phyloP scores from a whole-genome alignment of 169 alveolate genomes.

The Babesia ovis region DNA sequence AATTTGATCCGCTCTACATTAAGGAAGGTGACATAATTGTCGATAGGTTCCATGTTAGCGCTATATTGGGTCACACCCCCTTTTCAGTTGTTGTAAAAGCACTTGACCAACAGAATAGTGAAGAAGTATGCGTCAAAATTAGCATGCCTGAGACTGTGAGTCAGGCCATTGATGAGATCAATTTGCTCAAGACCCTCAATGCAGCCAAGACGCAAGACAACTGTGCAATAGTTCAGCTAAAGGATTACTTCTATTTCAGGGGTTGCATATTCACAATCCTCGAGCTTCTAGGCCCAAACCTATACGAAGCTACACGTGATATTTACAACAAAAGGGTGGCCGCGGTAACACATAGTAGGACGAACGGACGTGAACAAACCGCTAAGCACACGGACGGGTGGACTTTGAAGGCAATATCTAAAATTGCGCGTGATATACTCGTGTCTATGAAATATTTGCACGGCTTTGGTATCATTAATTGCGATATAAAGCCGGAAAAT shows the following conservation, averaged over 20 bases:
- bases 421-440: conserved; percentile 46
- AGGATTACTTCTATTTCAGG: conserved; percentile 53
- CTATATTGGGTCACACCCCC: conserved; percentile 45
- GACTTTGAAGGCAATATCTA: conserved; percentile 28
- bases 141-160: conserved; percentile 54
- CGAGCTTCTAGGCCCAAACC: conserved; percentile 61
- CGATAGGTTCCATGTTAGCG: conserved; percentile 23
- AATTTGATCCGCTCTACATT: conserved; percentile 46
- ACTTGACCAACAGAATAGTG: conserved; percentile 10
- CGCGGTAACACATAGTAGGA: background rate
- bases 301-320: conserved; percentile 57
- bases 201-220: conserved; percentile 8
- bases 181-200: conserved; percentile 40
- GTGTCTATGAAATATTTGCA: conserved; percentile 52
- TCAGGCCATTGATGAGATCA: conserved; percentile 67
- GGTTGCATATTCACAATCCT: conserved; percentile 54
- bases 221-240: conserved; percentile 31
- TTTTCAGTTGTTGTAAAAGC: conserved; percentile 55
- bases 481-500: conserved; percentile 70
- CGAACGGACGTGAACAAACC: background rate
- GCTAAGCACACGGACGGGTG: conserved; percentile 28
- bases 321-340: conserved; percentile 10
- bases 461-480: conserved; percentile 54
- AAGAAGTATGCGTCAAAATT: conserved; percentile 44
- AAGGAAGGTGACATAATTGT: conserved; percentile 47